Percentiles rank a stretch among this genome's conserved stretches.
Conservation (phyloP, 768 basidiomycete species). For the Mycena galericulata region DNA sequence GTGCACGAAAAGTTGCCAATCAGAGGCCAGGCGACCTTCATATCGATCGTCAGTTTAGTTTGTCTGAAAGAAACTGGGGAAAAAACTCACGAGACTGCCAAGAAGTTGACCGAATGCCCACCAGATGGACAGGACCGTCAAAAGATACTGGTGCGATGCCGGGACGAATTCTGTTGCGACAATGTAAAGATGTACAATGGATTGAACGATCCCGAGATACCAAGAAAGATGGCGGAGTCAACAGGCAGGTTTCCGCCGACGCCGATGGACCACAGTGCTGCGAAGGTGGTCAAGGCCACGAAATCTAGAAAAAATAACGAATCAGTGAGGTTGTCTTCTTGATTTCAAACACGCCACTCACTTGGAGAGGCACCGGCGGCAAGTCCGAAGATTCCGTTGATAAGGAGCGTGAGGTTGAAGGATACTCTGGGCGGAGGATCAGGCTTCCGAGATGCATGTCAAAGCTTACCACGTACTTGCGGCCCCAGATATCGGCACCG, state of each 20-base stretch:
- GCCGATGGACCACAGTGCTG: conserved; percentile 59
- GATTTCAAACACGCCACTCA: not conserved
- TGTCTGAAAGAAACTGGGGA: not conserved
- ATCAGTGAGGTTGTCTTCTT: not conserved
- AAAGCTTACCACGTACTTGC: not conserved
- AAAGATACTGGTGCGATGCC: conserved; percentile 66
- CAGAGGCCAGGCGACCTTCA: conserved; percentile 72
- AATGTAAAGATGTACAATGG: conserved; percentile 21
- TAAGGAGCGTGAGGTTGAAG: conserved; percentile 58
- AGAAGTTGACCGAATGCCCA: conserved; percentile 63
- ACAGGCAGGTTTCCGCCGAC: conserved; percentile 71
- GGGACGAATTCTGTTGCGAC: conserved; percentile 60
- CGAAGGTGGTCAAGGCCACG: conserved; percentile 59
- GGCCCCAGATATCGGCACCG: conserved; percentile 14
- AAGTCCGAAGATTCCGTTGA: conserved; percentile 65
- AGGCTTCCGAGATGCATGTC: too few relatives aligned
- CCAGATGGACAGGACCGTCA: conserved; percentile 70
- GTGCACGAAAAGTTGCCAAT: conserved; percentile 67
- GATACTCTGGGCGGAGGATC: not conserved
- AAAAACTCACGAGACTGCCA: conserved; percentile 53
- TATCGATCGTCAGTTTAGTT: not conserved
- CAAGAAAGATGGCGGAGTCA: conserved; percentile 63
- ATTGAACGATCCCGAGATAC: conserved; percentile 36
- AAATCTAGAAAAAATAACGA: too few relatives aligned
- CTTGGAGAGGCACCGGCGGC: conserved; percentile 58